Conservation (phyloP, 1,284 basidiomycete genomes). For the Anthracocystis walkeri region DNA sequence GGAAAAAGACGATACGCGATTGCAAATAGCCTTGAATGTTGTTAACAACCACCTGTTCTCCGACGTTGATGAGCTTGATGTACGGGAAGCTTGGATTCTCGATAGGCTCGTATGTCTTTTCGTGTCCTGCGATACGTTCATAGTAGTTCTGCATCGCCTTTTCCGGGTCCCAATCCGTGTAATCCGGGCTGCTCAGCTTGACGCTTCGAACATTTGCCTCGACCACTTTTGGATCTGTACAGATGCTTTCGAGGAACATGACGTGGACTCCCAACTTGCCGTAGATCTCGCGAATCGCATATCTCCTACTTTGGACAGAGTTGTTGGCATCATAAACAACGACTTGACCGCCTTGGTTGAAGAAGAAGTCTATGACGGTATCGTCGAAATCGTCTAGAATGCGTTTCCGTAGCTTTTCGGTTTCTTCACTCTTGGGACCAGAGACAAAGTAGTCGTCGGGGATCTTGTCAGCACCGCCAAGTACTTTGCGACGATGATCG, state of each 20-base stretch:
- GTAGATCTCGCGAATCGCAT: constrained; percentile 84
- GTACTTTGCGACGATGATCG: constrained; percentile 88
- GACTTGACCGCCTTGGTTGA: constrained; percentile 82
- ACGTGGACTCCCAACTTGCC: constrained; percentile 83
- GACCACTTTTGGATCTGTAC: constrained; percentile 83
- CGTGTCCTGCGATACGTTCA: constrained; percentile 86
- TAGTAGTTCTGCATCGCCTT: constrained; percentile 92
- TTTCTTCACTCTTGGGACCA: constrained; percentile 73
- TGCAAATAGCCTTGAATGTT: constrained; percentile 85
- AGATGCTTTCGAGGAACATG: constrained; percentile 78
- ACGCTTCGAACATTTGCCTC: constrained; percentile 94
- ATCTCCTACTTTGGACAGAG: constrained; percentile 78
- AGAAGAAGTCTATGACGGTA: constrained; percentile 89
- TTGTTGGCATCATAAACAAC: constrained; percentile 99
- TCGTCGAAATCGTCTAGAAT: constrained; percentile 86
- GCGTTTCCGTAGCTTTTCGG: constrained; percentile 79
- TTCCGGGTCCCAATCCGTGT: constrained; percentile 90
- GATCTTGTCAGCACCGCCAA: constrained; percentile 87
- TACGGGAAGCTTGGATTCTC: constrained; percentile 81
- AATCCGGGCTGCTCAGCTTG: constrained; percentile 92
- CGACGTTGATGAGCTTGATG: constrained; percentile 96
- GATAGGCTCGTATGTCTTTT: constrained; percentile 87
- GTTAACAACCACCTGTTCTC: constrained; percentile 72
- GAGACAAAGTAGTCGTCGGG: constrained; percentile 91
- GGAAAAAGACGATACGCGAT: constrained; percentile 92